Percentiles rank a stretch among this genome's conserved stretches.
phyloP scores from a whole-genome alignment of 148 eudicot genomes.

The Nepenthes mirabilis region DNA sequence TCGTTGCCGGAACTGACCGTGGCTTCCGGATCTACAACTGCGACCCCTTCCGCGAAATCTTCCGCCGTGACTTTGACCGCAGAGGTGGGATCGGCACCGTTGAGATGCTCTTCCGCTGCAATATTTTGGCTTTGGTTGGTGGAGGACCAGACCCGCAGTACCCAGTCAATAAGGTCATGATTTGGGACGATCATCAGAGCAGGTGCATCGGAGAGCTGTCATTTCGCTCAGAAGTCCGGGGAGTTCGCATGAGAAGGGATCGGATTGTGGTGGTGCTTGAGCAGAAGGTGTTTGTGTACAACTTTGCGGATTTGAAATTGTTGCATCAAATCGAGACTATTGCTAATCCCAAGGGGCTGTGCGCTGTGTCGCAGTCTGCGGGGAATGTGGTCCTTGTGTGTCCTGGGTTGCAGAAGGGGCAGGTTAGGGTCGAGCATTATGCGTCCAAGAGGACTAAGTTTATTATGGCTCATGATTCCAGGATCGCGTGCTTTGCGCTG shows the following conservation, averaged over 20 bases:
- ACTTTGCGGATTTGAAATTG: conserved; percentile 65
- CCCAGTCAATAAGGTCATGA: conserved; percentile 77
- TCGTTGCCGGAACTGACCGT: conserved; percentile 61
- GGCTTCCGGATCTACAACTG: conserved; percentile 78
- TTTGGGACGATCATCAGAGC: conserved; percentile 88
- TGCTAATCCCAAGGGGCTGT: conserved; percentile 71
- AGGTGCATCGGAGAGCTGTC: conserved; percentile 84
- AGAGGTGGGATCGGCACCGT: conserved; percentile 72
- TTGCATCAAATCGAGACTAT: conserved; percentile 83
- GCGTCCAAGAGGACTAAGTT: conserved; percentile 72
- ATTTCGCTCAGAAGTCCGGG: conserved; percentile 72
- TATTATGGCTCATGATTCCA: conserved; percentile 81
- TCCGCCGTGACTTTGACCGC: conserved; percentile 59
- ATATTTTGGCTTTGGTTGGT: conserved; percentile 77
- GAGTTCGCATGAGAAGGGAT: conserved; percentile 65
- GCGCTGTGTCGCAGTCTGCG: conserved; percentile 62
- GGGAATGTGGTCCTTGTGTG: conserved; percentile 59
- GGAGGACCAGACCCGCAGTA: conserved; percentile 81
- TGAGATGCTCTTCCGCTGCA: conserved; percentile 85
- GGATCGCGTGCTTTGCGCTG: conserved; percentile 67
- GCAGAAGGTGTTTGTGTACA: conserved; percentile 80
- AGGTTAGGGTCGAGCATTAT: conserved; percentile 78
- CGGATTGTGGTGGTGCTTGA: conserved; percentile 62
- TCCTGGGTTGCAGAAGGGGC: conserved; percentile 81
- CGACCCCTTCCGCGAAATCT: conserved; percentile 84